phyloP scores from a whole-genome alignment of 2,329 filamentous ascomycete genomes.

The Emmonsiellopsis sp. region DNA sequence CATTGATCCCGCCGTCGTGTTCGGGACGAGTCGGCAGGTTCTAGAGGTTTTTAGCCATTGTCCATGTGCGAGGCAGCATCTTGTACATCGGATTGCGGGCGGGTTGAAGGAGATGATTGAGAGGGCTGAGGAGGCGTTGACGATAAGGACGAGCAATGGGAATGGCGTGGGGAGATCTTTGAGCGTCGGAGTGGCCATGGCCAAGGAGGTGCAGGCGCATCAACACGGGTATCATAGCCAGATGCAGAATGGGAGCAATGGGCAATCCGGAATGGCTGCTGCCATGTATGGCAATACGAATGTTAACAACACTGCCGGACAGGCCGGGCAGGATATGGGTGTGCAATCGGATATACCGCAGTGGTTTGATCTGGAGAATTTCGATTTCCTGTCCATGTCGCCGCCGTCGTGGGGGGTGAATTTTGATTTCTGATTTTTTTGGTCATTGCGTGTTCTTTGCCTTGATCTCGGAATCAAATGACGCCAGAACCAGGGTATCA shows the following conservation, averaged over 20 bases:
- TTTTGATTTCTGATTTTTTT: slow-evolving; percentile 2
- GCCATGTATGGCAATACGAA: neutral
- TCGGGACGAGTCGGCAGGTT: slow-evolving; percentile 18
- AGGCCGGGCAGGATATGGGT: neutral
- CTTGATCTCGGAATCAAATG: neutral
- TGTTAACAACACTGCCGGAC: neutral
- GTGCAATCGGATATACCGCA: slow-evolving; percentile 4
- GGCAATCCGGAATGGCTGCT: neutral
- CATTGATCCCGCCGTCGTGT: slow-evolving; percentile 18
- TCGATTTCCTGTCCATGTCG: slow-evolving; percentile 11
- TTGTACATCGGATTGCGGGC: slow-evolving; percentile 23
- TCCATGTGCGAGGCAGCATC: slow-evolving; percentile 21
- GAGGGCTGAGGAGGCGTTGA: slow-evolving; percentile 5
- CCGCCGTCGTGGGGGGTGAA: slow-evolving; percentile 7
- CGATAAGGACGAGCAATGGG: neutral
- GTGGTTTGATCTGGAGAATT: slow-evolving; percentile 10
- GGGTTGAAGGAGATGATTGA: slow-evolving; percentile 22
- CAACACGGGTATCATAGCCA: neutral
- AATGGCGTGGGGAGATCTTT: neutral
- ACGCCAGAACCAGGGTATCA: neutral
- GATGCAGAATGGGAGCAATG: neutral
- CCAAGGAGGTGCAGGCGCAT: too few species aligned
- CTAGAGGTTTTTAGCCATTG: slow-evolving; percentile 20
- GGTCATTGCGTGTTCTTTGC: neutral
- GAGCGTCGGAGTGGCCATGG: too few species aligned